phyloP scores from a whole-genome alignment of 2,329 filamentous ascomycete genomes.

The Raffaelea albimanens region DNA sequence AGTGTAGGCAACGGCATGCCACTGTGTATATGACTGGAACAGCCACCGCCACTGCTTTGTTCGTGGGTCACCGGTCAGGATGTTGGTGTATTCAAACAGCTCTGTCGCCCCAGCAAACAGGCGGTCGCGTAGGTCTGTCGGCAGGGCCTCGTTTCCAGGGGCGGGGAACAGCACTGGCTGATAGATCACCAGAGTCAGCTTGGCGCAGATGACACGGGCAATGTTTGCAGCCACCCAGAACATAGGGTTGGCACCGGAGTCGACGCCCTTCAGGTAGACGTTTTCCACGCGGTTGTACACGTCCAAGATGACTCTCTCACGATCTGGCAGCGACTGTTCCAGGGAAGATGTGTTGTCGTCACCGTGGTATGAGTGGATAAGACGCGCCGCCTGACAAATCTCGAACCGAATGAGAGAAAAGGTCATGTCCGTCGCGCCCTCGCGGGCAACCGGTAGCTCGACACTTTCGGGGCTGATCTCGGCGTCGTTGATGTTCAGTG shows the following conservation, averaged over 20 bases:
- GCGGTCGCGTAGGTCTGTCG: conserved; percentile 21
- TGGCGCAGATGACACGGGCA: conserved; percentile 40
- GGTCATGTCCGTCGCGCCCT: conserved; percentile 44
- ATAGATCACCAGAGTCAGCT: conserved; percentile 45
- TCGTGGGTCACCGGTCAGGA: conserved; percentile 39
- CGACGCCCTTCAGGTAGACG: conserved; percentile 41
- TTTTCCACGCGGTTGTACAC: conserved; percentile 35
- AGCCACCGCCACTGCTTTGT: conserved; percentile 47
- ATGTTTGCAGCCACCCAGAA: conserved; percentile 41
- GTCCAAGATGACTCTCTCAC: conserved; percentile 25
- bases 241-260: conserved; percentile 33
- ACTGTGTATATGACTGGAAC: conserved; percentile 50
- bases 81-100: conserved; percentile 45
- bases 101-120: conserved; percentile 43
- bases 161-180: conserved; percentile 38
- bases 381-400: conserved; percentile 29
- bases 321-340: conserved; percentile 28
- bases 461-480: conserved; percentile 39
- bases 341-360: conserved; percentile 22
- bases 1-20: conserved; percentile 48
- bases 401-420: conserved; percentile 34
- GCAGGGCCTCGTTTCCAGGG: conserved; percentile 21
- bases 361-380: conserved; percentile 25
- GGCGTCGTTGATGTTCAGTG: conserved; percentile 47
- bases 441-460: conserved; percentile 33